These are phyloP conservation scores for Dichotomopilus funicola DNA, from an alignment of 2,329 filamentous ascomycete genomes.

Conservation along the genomic window DNA sequence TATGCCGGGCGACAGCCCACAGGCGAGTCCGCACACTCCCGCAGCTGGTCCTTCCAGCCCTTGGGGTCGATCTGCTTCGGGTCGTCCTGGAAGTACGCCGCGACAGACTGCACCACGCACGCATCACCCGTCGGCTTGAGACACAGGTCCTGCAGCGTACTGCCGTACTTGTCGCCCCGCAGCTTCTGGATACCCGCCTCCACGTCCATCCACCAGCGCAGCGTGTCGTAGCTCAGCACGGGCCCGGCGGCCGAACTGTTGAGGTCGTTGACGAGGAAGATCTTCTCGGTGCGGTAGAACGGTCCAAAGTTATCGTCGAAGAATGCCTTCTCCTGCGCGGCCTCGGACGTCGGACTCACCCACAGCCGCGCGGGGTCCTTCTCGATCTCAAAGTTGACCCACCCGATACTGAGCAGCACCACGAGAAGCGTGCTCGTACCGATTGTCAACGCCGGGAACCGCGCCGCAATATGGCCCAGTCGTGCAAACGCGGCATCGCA, in stretches of 20 bases:
- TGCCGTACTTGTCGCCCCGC: constrained; percentile 60
- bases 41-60: constrained; percentile 66
- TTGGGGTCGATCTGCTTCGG: constrained; percentile 54
- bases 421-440: constrained; percentile 67
- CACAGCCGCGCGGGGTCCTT: constrained; percentile 84
- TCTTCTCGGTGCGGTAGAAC: constrained; percentile 90
- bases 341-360: constrained; percentile 90
- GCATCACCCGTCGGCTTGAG: constrained; percentile 86
- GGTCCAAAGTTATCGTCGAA: constrained; percentile 92
- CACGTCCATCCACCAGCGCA: constrained; percentile 90
- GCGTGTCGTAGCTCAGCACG: constrained; percentile 80
- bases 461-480: constrained; percentile 72
- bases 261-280: constrained; percentile 88
- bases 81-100: constrained; percentile 74
- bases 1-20: constrained; percentile 83
- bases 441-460: constrained; percentile 82
- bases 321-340: constrained; percentile 87
- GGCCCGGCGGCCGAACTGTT: constrained; percentile 56
- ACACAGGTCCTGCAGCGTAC: constrained; percentile 76
- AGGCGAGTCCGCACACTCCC: constrained; percentile 69
- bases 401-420: constrained; percentile 73
- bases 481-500: constrained; percentile 75
- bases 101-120: constrained; percentile 90
- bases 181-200: constrained; percentile 70
- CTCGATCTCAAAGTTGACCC: constrained; percentile 84